Evolutionary conservation across 179 eudicot species (phyloP).

Genomic region (Patellifolia procumbens): DNA sequence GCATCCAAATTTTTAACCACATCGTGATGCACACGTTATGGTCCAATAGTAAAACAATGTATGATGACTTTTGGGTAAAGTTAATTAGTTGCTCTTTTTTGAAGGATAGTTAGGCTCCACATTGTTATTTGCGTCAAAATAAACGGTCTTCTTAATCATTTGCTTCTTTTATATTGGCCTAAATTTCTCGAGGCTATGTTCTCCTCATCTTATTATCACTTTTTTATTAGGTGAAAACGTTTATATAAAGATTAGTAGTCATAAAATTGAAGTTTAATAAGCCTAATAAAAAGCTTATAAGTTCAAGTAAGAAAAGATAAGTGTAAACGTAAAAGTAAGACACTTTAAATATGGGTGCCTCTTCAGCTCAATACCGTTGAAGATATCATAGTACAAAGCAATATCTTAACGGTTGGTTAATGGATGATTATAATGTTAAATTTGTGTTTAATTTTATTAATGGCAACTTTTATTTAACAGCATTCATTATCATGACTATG

Average conservation of each 20-base stretch:
- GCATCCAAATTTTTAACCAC: neutral
- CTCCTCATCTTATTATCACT: too few species aligned
- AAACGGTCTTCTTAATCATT: neutral
- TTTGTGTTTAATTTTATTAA: too few species aligned
- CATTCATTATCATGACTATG: too few species aligned
- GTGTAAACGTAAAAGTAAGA: too few species aligned
- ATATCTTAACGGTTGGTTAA: too few species aligned
- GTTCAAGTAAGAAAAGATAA: too few species aligned
- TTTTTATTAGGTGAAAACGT: too few species aligned
- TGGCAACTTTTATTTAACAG: too few species aligned
- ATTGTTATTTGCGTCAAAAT: constrained; percentile 2
- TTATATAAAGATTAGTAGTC: too few species aligned
- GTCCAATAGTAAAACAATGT: neutral
- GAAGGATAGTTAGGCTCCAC: neutral
- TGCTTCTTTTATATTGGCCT: neutral
- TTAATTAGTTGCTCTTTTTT: neutral
- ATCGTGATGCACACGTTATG: constrained; percentile 12
- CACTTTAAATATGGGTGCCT: neutral
- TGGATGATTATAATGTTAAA: too few species aligned
- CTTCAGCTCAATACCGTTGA: neutral
- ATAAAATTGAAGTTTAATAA: too few species aligned
- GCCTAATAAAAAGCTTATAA: too few species aligned
- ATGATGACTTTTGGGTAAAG: constrained; percentile 7
- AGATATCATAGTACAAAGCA: neutral
- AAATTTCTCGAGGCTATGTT: neutral